phyloP scores from a whole-genome alignment of 129 eudicot species.

The Helianthus annuus region HanXRQr2.0-SUNRISE NC_035436.2:87605999-87606498 shows the following conservation, averaged over 20 bases:
- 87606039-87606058: not conserved
- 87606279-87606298: slow-evolving; percentile 47
- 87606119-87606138: slow-evolving; percentile 18
- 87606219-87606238: not conserved
- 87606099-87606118: slow-evolving; percentile 21
- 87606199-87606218: not conserved
- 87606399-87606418: slow-evolving; percentile 23
- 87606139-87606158: slow-evolving; percentile 34
- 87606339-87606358: slow-evolving; percentile 38
- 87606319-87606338: slow-evolving; percentile 57
- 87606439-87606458: not conserved
- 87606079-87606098: not conserved
- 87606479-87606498: no score
- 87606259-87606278: slow-evolving; percentile 28
- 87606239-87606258: not conserved
- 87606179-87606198: not conserved
- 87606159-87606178: not conserved
- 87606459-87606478: no score
- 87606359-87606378: slow-evolving; percentile 10
- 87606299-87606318: slow-evolving; percentile 48
- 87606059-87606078: not conserved
- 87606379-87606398: not conserved
- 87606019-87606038: no score
- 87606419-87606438: slow-evolving; percentile 20
- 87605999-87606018: no score